Evolutionary conservation across 2,329 filamentous ascomycete genomes (phyloP), one percentile per base, ranked within the genome.

Genomic region (Coniella lustricola): DNA sequence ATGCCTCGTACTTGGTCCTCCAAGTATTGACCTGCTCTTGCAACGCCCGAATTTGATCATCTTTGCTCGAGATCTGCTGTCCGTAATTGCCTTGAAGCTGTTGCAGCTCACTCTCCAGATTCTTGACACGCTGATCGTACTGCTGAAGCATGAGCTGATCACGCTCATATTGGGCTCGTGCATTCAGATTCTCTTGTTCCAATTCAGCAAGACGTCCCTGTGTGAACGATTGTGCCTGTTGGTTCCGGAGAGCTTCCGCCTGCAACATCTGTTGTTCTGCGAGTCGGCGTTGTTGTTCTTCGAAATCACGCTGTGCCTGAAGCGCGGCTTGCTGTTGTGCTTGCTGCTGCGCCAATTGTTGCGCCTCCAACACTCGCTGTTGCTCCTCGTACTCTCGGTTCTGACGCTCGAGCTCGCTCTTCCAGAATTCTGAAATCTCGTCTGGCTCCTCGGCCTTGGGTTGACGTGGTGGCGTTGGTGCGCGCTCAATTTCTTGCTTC

Each of bases 1-100:
- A 73, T 1, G 91, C 87, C 66, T 98, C 93, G 62, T 98, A 98
- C 67, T 98, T 98, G 45, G 87, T 85, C 50, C 93, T 80, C 93
- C 93, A 98, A 0, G 90, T 96, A 67, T 96, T 96, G 56, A 97
- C 86, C 68, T 97, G 93, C 69, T 97, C 93, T 62, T 97, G 93
- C 17, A 98, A 73, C 2, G 93, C 84, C 20, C 84, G 77, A 59
- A 98, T 90, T 67, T 97, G 91, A 58, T 97, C 93, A 60, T 98
- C 93, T 64, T 90, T 94, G 63, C 90, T 96, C 32, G 77, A 71
- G 45, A 87, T 82, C 63, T 97, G 93, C 65, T 95, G 84, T 36
- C 85, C 84, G 58, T 87, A 85, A 64, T 90, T 96, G 57, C 76
- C 79, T 59, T 89, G 87, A 45, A 97, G 76, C 56, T 95, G 87